These are phyloP conservation scores for Phytophthora parvispora DNA, from an alignment of 352 stramenopile species.

Conservation along the genomic window DNA sequence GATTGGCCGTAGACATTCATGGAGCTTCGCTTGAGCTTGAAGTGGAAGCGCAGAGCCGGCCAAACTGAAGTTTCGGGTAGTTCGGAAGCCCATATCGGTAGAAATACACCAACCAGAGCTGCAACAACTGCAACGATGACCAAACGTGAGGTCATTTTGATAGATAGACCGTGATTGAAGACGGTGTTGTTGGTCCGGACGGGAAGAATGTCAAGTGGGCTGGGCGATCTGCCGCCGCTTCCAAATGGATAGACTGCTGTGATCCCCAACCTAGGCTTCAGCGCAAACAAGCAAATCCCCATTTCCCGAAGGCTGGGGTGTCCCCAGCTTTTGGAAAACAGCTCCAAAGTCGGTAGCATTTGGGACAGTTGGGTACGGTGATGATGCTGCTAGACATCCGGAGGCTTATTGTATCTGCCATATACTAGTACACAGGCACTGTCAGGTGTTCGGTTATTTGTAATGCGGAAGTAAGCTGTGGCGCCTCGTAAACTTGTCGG, in stretches of 20 bases:
- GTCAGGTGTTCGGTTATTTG: too few species aligned
- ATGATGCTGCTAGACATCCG: too few species aligned
- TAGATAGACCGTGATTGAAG: neutral
- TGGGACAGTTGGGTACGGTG: too few species aligned
- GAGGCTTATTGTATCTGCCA: too few species aligned
- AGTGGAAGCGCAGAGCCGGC: constrained; percentile 8
- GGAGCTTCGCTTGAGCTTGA: constrained; percentile 39
- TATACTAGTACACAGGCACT: too few species aligned
- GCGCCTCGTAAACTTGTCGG: too few species aligned
- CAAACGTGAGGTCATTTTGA: neutral
- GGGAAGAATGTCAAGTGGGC: neutral
- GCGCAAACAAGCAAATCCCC: neutral
- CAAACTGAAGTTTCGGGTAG: neutral
- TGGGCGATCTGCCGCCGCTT: neutral
- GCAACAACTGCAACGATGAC: neutral
- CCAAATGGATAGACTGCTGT: neutral
- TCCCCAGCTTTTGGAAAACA: neutral
- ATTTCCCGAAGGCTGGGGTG: too few species aligned
- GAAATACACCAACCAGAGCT: neutral
- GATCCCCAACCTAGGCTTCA: neutral
- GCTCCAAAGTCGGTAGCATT: too few species aligned
- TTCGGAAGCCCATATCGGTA: neutral
- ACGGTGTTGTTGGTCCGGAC: neutral
- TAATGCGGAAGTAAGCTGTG: too few species aligned
- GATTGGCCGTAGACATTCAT: constrained; percentile 44